Evolutionary conservation across 2,329 filamentous ascomycete species (phyloP), one percentile per base, ranked within the genome.

Genomic region (Cladosporium sphaerospermum): DNA sequence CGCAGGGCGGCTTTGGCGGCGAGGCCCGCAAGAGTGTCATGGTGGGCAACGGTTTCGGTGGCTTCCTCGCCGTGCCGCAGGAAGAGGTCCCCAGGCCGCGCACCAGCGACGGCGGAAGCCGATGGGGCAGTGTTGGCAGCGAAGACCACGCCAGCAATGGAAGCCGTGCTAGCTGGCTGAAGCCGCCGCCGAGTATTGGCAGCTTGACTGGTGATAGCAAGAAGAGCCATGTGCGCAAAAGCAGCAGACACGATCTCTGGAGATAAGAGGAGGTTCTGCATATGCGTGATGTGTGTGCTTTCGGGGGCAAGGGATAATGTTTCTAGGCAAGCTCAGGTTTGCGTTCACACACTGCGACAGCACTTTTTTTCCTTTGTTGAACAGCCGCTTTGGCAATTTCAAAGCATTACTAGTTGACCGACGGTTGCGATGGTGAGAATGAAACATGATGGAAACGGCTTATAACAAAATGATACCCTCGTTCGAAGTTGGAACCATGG

Each of bases 21-120:
- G 79, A 81, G 49, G 77, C 78, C 4, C 71, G 83, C 32, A 80
- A 77, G 67, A 82, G 77, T 59, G 74, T 85, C 8, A 74, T 85
- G n/a, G 82, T 86, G 0, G 82, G 81, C 0, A 85, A 85, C 63
- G 83, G 83, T 2, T 83, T 83, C 56, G 83, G 83, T 28, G 83
- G 83, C 0, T 85, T 82, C 67, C 67, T 86, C 14, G 81, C 82
- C 14, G 76, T 86, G n/a, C 83, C 83, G 1, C 69, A 69, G 16
- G 77, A 79, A 9, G 75, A 77, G 46, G 66, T 59, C 9, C 64
- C 65, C 4, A 52, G 65, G 47, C 67, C 66, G 4, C 60, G 59
- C 48, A 67, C 63, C 14, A 55, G 61, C 3, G 64, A 63, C 34
- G 62, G 60, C 7, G 42, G 53, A 13, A 49, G 46, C 11, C 19